Conservation (phyloP, 805 yeast species). For the Metschnikowia reukaufii region DNA sequence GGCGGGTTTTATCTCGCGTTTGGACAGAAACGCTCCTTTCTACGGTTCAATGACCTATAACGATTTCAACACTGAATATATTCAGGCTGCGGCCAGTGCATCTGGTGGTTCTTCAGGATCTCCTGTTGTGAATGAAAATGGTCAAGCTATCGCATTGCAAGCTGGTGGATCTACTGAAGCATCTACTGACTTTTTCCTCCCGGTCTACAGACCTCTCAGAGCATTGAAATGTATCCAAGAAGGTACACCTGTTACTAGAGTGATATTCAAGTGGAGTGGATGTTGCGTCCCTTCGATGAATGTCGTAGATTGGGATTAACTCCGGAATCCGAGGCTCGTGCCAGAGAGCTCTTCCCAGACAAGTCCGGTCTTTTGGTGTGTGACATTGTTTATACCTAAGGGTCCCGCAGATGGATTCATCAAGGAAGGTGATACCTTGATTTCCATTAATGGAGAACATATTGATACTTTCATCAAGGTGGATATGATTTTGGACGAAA, state of each 20-base stretch:
- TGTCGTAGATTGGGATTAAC: conserved; percentile 85
- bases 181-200: conserved; percentile 89
- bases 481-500: conserved; percentile 78
- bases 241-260: conserved; percentile 66
- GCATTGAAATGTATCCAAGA: conserved; percentile 75
- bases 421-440: conserved; percentile 82
- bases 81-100: conserved; percentile 95
- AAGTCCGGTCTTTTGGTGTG: conserved; percentile 83
- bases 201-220: conserved; percentile 77
- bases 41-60: conserved; percentile 86
- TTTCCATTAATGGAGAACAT: conserved; percentile 64
- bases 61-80: conserved; percentile 91
- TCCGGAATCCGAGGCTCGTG: conserved; percentile 65
- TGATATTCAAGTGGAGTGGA: conserved; percentile 89
- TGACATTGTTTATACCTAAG: conserved; percentile 72
- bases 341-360: conserved; percentile 68
- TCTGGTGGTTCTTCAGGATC: conserved; percentile 96
- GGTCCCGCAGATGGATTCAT: conserved; percentile 78
- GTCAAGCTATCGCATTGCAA: conserved; percentile 85
- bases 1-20: conserved; percentile 80
- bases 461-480: conserved; percentile 73
- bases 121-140: conserved; percentile 90
- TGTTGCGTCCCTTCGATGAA: conserved; percentile 82
- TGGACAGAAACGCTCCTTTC: conserved; percentile 93
- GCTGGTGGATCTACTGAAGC: conserved; percentile 94